phyloP scores from a whole-genome alignment of 2,329 filamentous ascomycete genomes.

The Penicillium sp. region DNA sequence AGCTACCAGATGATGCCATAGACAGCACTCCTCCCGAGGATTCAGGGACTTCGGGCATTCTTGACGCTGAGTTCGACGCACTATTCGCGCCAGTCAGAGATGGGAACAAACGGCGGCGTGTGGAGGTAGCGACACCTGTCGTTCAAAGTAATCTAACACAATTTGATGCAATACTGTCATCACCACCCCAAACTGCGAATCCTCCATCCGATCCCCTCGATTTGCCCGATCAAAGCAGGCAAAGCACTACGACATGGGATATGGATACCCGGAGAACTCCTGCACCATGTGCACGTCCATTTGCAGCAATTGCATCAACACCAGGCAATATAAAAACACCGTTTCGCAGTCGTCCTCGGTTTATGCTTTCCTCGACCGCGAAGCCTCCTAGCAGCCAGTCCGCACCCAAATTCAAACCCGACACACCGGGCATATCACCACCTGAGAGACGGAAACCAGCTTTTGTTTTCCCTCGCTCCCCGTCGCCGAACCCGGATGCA shows the following conservation, averaged over 20 bases:
- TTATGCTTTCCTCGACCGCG: slow-evolving; percentile 26
- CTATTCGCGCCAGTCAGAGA: slow-evolving; percentile 29
- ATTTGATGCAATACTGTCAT: slow-evolving; percentile 20
- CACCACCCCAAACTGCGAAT: slow-evolving; percentile 16
- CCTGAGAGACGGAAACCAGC: slow-evolving; percentile 31
- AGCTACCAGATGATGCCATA: slow-evolving; percentile 12
- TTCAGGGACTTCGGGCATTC: slow-evolving; percentile 2
- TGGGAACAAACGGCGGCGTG: slow-evolving; percentile 34
- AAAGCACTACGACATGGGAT: background rate
- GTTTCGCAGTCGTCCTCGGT: slow-evolving; percentile 30
- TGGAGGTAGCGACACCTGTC: slow-evolving; percentile 10
- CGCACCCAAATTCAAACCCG: slow-evolving; percentile 9
- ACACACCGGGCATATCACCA: slow-evolving; percentile 14
- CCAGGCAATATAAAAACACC: slow-evolving; percentile 21
- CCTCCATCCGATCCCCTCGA: background rate
- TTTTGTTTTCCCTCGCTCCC: slow-evolving; percentile 40
- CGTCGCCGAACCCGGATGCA: slow-evolving; percentile 26
- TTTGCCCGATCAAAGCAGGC: slow-evolving; percentile 11
- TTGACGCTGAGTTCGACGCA: slow-evolving; percentile 30
- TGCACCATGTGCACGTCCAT: slow-evolving; percentile 4
- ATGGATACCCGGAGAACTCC: slow-evolving; percentile 10
- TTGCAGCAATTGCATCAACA: slow-evolving; percentile 8
- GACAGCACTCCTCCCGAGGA: slow-evolving; percentile 17
- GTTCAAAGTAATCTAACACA: background rate
- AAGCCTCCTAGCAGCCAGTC: slow-evolving; percentile 20